Evolutionary conservation across 495 filamentous ascomycete species (phyloP).

Genomic region (Letharia lupina): DNA sequence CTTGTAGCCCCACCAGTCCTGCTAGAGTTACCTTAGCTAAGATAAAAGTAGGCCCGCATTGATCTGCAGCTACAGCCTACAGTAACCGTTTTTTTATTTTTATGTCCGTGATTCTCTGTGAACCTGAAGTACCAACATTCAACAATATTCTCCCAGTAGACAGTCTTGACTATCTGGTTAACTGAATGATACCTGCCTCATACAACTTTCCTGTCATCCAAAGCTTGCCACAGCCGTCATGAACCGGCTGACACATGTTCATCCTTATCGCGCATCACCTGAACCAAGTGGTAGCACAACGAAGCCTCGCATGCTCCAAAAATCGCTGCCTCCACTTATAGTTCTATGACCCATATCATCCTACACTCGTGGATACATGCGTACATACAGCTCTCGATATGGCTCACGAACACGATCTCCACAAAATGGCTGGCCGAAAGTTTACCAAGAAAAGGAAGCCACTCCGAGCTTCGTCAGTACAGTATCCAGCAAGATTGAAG

Average conservation of each 20-base stretch:
- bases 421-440: constrained; percentile 39
- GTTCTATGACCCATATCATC: background rate
- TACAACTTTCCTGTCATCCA: background rate
- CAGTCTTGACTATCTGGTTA: background rate
- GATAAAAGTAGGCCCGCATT: background rate
- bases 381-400: constrained; percentile 20
- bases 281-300: constrained; percentile 8
- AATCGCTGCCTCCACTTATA: background rate
- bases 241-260: constrained; percentile 12
- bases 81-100: background rate
- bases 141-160: background rate
- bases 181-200: constrained; percentile 2
- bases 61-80: background rate
- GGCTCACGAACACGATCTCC: constrained; percentile 32
- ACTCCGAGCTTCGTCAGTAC: constrained; percentile 52
- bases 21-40: background rate
- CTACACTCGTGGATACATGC: background rate
- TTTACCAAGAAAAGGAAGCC: constrained; percentile 53
- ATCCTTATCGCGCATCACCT: constrained; percentile 19
- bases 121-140: background rate
- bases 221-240: constrained; percentile 8
- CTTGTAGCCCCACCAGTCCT: background rate
- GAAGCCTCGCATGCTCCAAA: background rate
- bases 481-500: constrained; percentile 68
- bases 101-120: background rate